Percentiles rank a stretch among this genome's conserved stretches.
These are phyloP conservation scores for Cladosporium velox DNA, from an alignment of 2,329 filamentous ascomycete species.

Conservation along the genomic window DNA sequence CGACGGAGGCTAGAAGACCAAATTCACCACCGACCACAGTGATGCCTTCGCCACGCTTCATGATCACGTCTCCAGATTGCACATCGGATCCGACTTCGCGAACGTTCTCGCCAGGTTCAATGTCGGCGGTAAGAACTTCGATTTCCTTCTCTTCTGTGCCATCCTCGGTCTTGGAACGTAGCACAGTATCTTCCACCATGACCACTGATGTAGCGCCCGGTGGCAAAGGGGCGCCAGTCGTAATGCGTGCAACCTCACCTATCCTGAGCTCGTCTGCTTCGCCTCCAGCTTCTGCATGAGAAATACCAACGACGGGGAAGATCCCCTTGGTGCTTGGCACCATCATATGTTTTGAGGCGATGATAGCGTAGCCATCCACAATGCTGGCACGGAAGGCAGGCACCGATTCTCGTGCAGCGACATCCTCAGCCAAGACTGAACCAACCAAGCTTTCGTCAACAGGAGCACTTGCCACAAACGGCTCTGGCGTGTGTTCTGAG, in stretches of 20 bases:
- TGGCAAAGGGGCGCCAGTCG: slow-evolving; percentile 89
- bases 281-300: slow-evolving; percentile 76
- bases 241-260: slow-evolving; percentile 85
- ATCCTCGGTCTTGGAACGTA: slow-evolving; percentile 75
- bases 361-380: slow-evolving; percentile 91
- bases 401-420: slow-evolving; percentile 77
- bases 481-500: slow-evolving; percentile 67
- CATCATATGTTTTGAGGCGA: slow-evolving; percentile 51
- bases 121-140: slow-evolving; percentile 76
- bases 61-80: slow-evolving; percentile 65
- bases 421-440: slow-evolving; percentile 77
- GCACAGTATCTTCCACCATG: slow-evolving; percentile 91
- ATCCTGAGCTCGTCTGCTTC: slow-evolving; percentile 65
- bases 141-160: slow-evolving; percentile 83
- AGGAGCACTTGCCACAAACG: slow-evolving; percentile 57
- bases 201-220: slow-evolving; percentile 87
- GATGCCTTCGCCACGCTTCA: slow-evolving; percentile 78
- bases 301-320: slow-evolving; percentile 84
- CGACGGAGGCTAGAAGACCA: slow-evolving; percentile 83
- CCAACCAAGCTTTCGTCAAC: slow-evolving; percentile 71
- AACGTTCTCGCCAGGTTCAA: slow-evolving; percentile 81
- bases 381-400: slow-evolving; percentile 95
- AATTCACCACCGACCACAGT: slow-evolving; percentile 88
- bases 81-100: slow-evolving; percentile 91
- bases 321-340: slow-evolving; percentile 68